Evolutionary conservation across 2,329 filamentous ascomycete genomes (phyloP).

Genomic region (Cladosporium sp.): DNA sequence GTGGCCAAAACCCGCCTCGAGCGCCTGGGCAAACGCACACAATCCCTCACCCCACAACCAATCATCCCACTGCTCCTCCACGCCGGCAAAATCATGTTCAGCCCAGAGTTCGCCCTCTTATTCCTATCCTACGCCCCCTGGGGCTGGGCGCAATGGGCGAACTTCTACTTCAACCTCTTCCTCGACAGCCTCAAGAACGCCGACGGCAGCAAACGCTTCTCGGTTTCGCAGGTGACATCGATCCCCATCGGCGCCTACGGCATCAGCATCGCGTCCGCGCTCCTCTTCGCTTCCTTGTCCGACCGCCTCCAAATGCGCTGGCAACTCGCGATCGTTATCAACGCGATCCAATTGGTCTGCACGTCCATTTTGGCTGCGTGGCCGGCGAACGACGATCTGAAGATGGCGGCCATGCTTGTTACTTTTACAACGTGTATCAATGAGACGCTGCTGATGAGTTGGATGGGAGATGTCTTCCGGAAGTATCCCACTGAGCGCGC

Average conservation of each 20-base stretch:
- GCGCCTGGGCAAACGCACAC: slow-evolving; percentile 14
- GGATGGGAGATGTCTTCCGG: slow-evolving; percentile 13
- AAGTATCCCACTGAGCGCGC: slow-evolving; percentile 13
- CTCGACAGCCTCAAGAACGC: slow-evolving; percentile 14
- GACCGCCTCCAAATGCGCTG: slow-evolving; percentile 17
- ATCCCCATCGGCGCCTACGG: slow-evolving; percentile 13
- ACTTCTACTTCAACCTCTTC: slow-evolving; percentile 19
- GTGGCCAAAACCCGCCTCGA: neutral
- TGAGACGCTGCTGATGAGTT: slow-evolving; percentile 15
- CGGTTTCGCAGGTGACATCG: slow-evolving; percentile 2
- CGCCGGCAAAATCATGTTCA: slow-evolving; percentile 11
- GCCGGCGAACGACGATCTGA: neutral
- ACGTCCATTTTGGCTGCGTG: slow-evolving; percentile 6
- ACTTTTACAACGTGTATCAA: slow-evolving; percentile 11
- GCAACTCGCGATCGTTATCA: slow-evolving; percentile 19
- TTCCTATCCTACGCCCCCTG: slow-evolving; percentile 17
- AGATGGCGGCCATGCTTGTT: slow-evolving; percentile 6
- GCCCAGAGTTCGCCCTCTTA: slow-evolving; percentile 3
- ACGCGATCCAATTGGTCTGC: slow-evolving; percentile 7
- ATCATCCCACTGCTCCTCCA: slow-evolving; percentile 8
- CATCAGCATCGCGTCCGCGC: slow-evolving; percentile 8
- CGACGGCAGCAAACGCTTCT: slow-evolving; percentile 11
- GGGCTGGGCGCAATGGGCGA: slow-evolving; percentile 14
- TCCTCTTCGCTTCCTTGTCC: slow-evolving; percentile 11
- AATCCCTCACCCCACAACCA: neutral